Evolutionary conservation across 1,139 yeast species (phyloP).

Genomic region (Ogataea hybrid): DNA sequence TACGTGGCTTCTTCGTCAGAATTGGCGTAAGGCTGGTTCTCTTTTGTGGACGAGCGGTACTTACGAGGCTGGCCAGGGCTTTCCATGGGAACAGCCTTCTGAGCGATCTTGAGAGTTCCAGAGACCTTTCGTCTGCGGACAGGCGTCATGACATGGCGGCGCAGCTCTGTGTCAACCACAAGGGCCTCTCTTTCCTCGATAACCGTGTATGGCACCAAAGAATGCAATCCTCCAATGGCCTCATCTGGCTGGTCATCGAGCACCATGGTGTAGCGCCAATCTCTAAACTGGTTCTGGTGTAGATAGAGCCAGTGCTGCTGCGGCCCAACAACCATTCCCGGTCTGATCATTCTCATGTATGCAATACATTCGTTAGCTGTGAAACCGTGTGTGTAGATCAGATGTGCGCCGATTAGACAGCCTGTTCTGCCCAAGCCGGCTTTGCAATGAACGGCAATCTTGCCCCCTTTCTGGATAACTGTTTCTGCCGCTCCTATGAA

Average conservation of each 20-base stretch:
- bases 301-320: conserved; percentile 98
- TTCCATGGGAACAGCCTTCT: conserved; percentile 80
- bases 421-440: conserved; percentile 99
- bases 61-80: conserved; percentile 98
- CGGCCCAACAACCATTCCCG: conserved; percentile 99
- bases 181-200: conserved; percentile 45
- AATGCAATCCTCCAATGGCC: conserved; percentile 71
- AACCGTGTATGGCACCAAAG: conserved; percentile 62
- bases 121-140: conserved; percentile 68
- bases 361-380: conserved; percentile 97
- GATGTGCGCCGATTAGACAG: conserved; percentile 94
- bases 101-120: conserved; percentile 63
- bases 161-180: conserved; percentile 33
- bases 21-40: conserved; percentile 28
- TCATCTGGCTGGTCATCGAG: conserved; percentile 68
- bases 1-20: conserved; percentile 35
- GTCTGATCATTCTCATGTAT: conserved; percentile 92
- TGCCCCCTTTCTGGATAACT: conserved; percentile 78
- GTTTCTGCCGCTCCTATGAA: conserved; percentile 96
- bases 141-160: conserved; percentile 64
- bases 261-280: conserved; percentile 95
- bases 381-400: conserved; percentile 93
- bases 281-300: conserved; percentile 93
- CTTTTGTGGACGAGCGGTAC: conserved; percentile 29
- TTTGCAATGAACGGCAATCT: conserved; percentile 96